These are phyloP conservation scores for Aspergillus carlsbadensis DNA, from an alignment of 495 filamentous ascomycete species.

Conservation along the genomic window DNA sequence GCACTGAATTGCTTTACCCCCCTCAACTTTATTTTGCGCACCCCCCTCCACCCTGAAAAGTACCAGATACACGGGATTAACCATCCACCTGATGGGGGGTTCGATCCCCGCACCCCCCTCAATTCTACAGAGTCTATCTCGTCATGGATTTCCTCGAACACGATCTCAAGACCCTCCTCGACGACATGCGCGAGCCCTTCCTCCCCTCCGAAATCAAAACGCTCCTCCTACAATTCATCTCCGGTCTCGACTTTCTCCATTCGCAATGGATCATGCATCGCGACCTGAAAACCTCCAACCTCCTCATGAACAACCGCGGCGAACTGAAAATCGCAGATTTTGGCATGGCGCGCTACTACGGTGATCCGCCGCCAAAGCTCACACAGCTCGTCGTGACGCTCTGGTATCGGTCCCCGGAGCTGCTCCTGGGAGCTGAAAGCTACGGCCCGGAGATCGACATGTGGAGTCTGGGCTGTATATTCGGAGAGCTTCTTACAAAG, in stretches of 20 bases:
- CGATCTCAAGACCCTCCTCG: conserved; percentile 90
- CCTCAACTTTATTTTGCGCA: neutral
- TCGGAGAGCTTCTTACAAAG: conserved; percentile 84
- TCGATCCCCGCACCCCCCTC: neutral
- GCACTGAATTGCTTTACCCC: neutral
- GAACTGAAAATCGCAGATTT: conserved; percentile 97
- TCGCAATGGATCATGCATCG: conserved; percentile 91
- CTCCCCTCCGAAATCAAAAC: conserved; percentile 91
- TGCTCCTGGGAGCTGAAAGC: conserved; percentile 75
- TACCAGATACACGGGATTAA: conserved; percentile 27
- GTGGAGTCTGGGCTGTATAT: conserved; percentile 97
- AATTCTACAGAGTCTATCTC: conserved; percentile 72
- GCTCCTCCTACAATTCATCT: conserved; percentile 76
- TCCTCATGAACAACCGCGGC: conserved; percentile 93
- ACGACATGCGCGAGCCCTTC: conserved; percentile 93
- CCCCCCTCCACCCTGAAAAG: conserved; percentile 21
- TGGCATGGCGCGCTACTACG: conserved; percentile 91
- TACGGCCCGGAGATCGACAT: conserved; percentile 84
- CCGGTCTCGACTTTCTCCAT: conserved; percentile 85
- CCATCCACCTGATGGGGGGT: conserved; percentile 8
- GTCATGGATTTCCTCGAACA: conserved; percentile 99
- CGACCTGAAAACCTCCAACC: conserved; percentile 94
- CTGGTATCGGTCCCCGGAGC: conserved; percentile 93
- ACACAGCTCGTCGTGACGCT: conserved; percentile 95
- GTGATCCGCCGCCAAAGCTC: conserved; percentile 77